A percentile compares a stretch with the other conserved stretches of the same genome.
Conservation (phyloP, 495 filamentous ascomycete species). For the Penicillium alfredii region DNA sequence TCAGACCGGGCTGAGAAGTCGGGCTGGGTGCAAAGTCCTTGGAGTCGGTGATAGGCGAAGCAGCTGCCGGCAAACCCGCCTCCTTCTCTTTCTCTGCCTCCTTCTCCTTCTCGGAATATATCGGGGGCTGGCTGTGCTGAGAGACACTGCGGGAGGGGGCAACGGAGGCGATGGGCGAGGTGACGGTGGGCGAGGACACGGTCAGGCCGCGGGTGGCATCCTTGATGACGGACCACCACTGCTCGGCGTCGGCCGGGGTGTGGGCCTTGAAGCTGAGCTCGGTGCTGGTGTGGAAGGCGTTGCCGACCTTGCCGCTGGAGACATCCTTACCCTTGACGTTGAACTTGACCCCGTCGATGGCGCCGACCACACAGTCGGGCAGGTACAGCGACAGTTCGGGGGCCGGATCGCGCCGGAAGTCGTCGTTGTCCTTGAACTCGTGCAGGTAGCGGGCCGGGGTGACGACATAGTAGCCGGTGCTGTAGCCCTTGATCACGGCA, state of each 20-base stretch:
- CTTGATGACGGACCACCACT: conserved; percentile 74
- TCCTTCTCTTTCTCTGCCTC: conserved; percentile 11
- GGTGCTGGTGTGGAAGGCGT: conserved; percentile 54
- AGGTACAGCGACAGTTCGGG: conserved; percentile 89
- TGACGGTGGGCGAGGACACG: conserved; percentile 1
- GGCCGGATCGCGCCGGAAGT: conserved; percentile 69
- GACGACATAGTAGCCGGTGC: conserved; percentile 79
- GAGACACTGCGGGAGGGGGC: conserved; percentile 6
- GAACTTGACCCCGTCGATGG: conserved; percentile 75
- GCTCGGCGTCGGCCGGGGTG: conserved; percentile 64
- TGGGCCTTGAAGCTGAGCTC: conserved; percentile 69
- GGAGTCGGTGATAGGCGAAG: conserved; percentile 5
- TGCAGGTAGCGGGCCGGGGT: conserved; percentile 82
- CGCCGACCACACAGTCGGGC: conserved; percentile 79
- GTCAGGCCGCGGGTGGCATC: conserved; percentile 24
- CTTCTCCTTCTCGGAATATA: conserved; percentile 23
- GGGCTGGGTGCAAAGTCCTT: conserved; percentile 3
- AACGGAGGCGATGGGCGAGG: conserved; percentile 2
- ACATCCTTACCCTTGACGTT: conserved; percentile 90
- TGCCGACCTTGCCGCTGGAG: conserved; percentile 53
- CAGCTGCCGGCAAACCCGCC: conserved; percentile 1
- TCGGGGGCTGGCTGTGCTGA: conserved; percentile 16
- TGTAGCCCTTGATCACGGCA: conserved; percentile 72
- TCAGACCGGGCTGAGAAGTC: conserved; percentile 12
- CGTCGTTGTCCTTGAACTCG: conserved; percentile 92